A percentile compares a stretch with the other conserved stretches of the same genome.
phyloP scores from a whole-genome alignment of 441 rosid genomes.

The Melastoma candidum region DNA sequence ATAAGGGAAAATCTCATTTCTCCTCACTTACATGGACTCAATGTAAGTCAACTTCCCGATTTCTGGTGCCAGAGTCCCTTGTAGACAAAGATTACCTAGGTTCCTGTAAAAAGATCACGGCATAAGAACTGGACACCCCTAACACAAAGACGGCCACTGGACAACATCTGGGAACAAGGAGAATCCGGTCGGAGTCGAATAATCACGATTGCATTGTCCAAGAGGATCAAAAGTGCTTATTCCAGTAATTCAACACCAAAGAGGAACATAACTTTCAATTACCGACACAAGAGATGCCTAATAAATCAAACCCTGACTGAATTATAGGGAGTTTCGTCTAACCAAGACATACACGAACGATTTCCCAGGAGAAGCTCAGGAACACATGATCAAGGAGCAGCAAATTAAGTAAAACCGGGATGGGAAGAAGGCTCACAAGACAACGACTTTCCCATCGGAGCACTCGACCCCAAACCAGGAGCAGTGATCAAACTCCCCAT shows the following conservation, averaged over 20 bases:
- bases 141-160: neutral
- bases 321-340: no score
- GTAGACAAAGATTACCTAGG: constrained; percentile 37
- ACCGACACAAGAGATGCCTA: neutral
- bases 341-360: no score
- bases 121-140: neutral
- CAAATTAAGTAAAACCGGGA: neutral
- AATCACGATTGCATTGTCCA: no score
- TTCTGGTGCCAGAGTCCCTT: constrained; percentile 38
- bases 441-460: constrained; percentile 30
- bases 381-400: neutral
- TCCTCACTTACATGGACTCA: constrained; percentile 32
- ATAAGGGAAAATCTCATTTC: neutral
- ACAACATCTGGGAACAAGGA: no score
- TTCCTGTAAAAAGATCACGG: constrained; percentile 22
- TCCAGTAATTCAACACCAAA: no score
- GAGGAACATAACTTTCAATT: neutral
- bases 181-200: no score
- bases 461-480: constrained; percentile 45
- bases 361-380: neutral
- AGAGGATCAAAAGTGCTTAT: no score
- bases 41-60: constrained; percentile 28
- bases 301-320: no score
- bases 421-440: constrained; percentile 26
- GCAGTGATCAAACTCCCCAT: constrained; percentile 27